These are phyloP conservation scores for Blepharisma stoltei DNA, from an alignment of 73 alveolate species.

Conservation along the genomic window DNA sequence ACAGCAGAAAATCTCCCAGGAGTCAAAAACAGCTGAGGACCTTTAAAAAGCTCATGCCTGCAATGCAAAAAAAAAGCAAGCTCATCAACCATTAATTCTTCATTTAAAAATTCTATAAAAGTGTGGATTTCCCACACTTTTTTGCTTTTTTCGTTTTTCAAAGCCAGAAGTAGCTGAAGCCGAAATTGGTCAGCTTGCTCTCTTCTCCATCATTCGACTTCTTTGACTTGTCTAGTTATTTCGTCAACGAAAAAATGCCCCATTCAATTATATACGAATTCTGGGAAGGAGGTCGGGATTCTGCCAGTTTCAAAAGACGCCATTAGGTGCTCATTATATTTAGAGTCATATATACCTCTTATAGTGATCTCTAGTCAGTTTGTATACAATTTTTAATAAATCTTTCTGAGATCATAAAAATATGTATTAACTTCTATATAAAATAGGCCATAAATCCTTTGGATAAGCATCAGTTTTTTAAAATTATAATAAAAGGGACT, in stretches of 20 bases:
- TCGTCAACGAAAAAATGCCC: conserved; percentile 64
- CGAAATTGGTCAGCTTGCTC: conserved; percentile 56
- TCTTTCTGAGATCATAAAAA: no score
- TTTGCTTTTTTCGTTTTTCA: conserved; percentile 41
- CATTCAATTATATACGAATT: conserved; percentile 74
- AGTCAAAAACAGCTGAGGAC: conserved; percentile 52
- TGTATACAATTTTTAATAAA: no score
- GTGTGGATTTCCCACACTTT: conserved; percentile 71
- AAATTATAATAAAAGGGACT: conserved; percentile 7
- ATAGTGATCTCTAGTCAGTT: conserved; percentile 65
- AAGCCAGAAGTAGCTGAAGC: conserved; percentile 57
- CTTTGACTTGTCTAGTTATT: conserved; percentile 45
- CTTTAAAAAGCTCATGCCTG: conserved; percentile 65
- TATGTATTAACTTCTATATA: no score
- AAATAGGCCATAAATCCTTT: no score
- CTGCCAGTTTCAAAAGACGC: conserved; percentile 39
- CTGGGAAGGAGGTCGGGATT: conserved; percentile 54
- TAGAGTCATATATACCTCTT: conserved; percentile 73
- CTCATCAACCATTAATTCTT: conserved; percentile 65
- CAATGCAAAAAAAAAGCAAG: conserved; percentile 61
- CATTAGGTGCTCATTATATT: conserved; percentile 64
- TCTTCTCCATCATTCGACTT: conserved; percentile 57
- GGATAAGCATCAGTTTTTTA: no score
- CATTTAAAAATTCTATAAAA: conserved; percentile 72
- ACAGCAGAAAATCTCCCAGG: conserved; percentile 54